These are phyloP conservation scores for Psilocybe mexicana DNA, from an alignment of 1,284 basidiomycete species.

Conservation along the genomic window DNA sequence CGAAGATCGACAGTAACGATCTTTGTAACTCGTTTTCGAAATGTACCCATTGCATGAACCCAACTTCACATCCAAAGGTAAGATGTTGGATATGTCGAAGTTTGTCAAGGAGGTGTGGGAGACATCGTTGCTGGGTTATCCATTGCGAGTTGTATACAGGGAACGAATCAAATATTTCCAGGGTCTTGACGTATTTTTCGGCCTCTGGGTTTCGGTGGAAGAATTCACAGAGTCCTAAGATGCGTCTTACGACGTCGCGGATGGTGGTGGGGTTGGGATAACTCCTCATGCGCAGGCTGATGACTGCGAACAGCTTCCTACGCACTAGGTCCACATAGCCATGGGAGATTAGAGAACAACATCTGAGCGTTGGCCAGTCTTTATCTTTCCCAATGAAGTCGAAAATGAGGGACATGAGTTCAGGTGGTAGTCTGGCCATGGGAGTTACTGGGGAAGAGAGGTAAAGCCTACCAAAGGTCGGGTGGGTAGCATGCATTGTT, in stretches of 20 bases:
- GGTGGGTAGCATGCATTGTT: no score
- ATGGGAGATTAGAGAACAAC: constrained; percentile 4
- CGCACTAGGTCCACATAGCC: constrained; percentile 11
- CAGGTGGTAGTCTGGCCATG: constrained; percentile 8
- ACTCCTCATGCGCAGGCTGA: constrained; percentile 14
- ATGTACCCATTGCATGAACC: constrained; percentile 17
- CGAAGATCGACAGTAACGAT: constrained; percentile 15
- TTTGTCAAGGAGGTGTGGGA: constrained; percentile 16
- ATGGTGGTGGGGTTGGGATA: constrained; percentile 17
- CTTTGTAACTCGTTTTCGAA: constrained; percentile 10
- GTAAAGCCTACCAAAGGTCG: background rate
- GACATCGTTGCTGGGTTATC: constrained; percentile 18
- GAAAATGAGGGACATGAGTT: constrained; percentile 11
- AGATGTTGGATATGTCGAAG: constrained; percentile 11
- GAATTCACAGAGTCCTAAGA: constrained; percentile 18
- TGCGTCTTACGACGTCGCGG: constrained; percentile 18
- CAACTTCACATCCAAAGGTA: constrained; percentile 21
- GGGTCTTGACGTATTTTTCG: constrained; percentile 11
- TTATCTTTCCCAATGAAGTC: background rate
- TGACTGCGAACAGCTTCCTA: constrained; percentile 14
- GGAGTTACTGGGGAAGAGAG: background rate
- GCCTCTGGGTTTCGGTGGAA: constrained; percentile 13
- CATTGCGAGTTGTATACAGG: constrained; percentile 22
- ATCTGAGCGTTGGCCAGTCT: constrained; percentile 8
- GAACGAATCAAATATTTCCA: constrained; percentile 20